Conservation (phyloP, 2,329 filamentous ascomycete species). For the Colletotrichum karsti region DNA sequence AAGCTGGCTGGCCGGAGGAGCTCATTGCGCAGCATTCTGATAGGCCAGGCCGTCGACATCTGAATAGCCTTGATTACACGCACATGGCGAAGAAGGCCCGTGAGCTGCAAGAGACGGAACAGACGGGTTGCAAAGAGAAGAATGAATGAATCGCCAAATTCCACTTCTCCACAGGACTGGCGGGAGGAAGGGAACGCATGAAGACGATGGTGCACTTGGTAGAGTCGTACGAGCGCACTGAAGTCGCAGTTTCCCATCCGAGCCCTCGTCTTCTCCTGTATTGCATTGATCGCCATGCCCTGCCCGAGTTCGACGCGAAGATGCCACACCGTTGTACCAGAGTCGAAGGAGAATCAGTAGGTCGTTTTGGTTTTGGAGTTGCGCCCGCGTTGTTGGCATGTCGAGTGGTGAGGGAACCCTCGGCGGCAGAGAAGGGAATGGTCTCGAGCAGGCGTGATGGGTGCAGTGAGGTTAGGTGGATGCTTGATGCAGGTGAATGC, state of each 20-base stretch:
- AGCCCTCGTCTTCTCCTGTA: not conserved
- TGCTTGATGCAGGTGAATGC: conserved; percentile 1
- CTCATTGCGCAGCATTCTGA: not conserved
- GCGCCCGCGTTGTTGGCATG: not conserved
- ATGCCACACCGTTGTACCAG: conserved; percentile 5
- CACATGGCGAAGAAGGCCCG: not conserved
- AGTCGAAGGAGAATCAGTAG: not conserved
- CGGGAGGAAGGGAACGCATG: not conserved
- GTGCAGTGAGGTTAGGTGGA: conserved; percentile 1
- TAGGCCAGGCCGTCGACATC: not conserved
- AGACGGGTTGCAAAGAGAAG: not conserved
- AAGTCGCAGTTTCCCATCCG: not conserved
- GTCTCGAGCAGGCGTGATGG: not conserved
- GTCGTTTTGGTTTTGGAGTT: not conserved
- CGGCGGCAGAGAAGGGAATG: not conserved
- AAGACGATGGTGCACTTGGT: not conserved
- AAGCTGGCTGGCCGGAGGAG: not conserved
- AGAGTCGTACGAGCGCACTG: not conserved
- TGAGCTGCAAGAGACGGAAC: conserved; percentile 1
- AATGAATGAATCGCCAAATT: not conserved
- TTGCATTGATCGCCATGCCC: not conserved
- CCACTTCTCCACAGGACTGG: not conserved
- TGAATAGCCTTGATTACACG: not conserved
- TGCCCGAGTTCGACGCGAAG: not conserved
- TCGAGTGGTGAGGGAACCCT: not conserved